These are phyloP conservation scores for Pilobolus umbonatus DNA, from an alignment of 192 early-diverging fungal genomes.

Conservation along the genomic window DNA sequence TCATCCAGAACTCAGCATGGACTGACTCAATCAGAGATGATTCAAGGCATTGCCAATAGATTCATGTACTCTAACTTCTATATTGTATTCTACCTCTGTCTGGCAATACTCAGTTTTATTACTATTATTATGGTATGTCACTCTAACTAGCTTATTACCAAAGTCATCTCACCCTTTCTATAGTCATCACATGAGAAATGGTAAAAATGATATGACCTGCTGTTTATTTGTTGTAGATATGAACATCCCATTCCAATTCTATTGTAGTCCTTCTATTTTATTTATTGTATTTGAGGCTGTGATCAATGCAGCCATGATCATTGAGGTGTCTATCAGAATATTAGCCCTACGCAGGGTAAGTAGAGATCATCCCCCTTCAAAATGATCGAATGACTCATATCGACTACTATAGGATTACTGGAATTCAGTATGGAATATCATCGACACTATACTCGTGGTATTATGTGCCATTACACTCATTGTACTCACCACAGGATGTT, in stretches of 20 bases:
- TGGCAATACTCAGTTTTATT: slow-evolving; percentile 44
- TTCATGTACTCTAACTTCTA: slow-evolving; percentile 58
- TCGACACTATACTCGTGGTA: slow-evolving; percentile 64
- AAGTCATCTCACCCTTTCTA: background rate
- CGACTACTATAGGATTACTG: slow-evolving; percentile 42
- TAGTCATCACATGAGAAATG: slow-evolving; percentile 41
- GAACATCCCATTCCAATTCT: background rate
- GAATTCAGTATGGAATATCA: slow-evolving; percentile 67
- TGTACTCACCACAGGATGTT: slow-evolving; percentile 62
- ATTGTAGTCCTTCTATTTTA: slow-evolving; percentile 51
- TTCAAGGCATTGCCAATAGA: slow-evolving; percentile 54
- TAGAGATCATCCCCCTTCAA: background rate
- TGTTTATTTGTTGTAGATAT: background rate
- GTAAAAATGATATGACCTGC: slow-evolving; percentile 23
- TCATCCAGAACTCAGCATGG: slow-evolving; percentile 44
- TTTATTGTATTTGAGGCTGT: slow-evolving; percentile 69
- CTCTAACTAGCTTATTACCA: background rate
- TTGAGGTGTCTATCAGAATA: slow-evolving; percentile 61
- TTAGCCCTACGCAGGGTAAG: slow-evolving; percentile 59
- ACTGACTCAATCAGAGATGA: slow-evolving; percentile 42
- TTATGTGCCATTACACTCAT: slow-evolving; percentile 67
- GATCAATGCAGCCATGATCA: slow-evolving; percentile 71
- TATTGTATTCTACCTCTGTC: slow-evolving; percentile 47
- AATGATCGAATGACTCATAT: background rate
- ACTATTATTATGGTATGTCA: slow-evolving; percentile 46